phyloP scores from a whole-genome alignment of 2,329 filamentous ascomycete genomes.

The Scedosporium aurantiacum region DNA sequence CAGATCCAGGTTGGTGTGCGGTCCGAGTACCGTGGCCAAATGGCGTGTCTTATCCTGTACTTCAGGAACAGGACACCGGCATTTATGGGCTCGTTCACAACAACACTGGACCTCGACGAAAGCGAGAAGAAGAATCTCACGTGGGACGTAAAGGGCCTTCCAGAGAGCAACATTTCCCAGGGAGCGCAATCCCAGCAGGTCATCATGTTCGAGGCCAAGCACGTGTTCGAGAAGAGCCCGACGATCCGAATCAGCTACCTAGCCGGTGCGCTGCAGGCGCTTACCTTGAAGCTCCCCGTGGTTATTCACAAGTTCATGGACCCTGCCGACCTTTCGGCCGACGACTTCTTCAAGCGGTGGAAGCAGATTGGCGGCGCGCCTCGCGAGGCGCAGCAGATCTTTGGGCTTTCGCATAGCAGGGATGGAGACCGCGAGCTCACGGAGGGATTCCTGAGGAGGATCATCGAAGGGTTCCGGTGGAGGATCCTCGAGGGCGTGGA shows the following conservation, averaged over 20 bases:
- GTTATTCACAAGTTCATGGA: conserved; percentile 96
- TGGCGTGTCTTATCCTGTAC: conserved; percentile 91
- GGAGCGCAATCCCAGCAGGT: conserved; percentile 82
- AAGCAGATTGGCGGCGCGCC: conserved; percentile 90
- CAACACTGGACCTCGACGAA: conserved; percentile 74
- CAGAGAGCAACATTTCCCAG: conserved; percentile 67
- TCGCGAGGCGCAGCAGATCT: conserved; percentile 80
- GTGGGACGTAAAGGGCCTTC: conserved; percentile 78
- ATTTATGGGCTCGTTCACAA: conserved; percentile 82
- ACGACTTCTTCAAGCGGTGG: conserved; percentile 99
- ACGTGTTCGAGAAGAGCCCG: conserved; percentile 70
- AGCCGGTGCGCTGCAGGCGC: conserved; percentile 80
- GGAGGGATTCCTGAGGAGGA: conserved; percentile 57
- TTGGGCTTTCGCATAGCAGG: conserved; percentile 46
- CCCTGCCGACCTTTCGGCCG: conserved; percentile 68
- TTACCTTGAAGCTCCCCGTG: conserved; percentile 84
- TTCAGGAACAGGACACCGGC: conserved; percentile 90
- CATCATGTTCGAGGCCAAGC: conserved; percentile 83
- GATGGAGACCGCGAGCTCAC: conserved; percentile 51
- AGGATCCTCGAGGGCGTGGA: conserved; percentile 77
- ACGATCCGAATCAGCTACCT: conserved; percentile 93
- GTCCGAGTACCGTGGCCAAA: conserved; percentile 89
- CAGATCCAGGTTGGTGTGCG: conserved; percentile 88
- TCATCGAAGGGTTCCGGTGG: conserved; percentile 82
- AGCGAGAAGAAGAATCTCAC: conserved; percentile 56